Base-by-base conservation (phyloP, 2,329 filamentous ascomycete species). In the Seiridium cupressi region DNA sequence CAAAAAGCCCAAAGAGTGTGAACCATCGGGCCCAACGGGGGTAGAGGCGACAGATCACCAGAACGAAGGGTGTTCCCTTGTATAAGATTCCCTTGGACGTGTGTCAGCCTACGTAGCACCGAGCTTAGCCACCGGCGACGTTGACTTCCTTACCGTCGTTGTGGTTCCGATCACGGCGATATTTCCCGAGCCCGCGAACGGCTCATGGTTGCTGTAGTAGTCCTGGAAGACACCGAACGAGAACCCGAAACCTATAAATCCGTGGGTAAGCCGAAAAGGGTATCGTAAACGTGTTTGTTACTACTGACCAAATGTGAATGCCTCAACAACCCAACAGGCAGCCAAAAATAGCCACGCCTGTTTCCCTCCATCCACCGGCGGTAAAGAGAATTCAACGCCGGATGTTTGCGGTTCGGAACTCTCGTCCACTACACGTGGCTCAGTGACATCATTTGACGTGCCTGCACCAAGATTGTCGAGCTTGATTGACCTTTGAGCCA, bases 281-380 rank as follows among this genome's bases (percentile, higher is more conserved):
- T 31, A 38, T 44, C 31, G 31, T 9, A 7, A 31, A 7, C 6
- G 3, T 48, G 46, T 3, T 48, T 48, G 9, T 31, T 7, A 5
- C 3, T 18, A 46, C 57, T 59, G 3, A 59, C 57, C 57, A 31
- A 42, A 59, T 8, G 44, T 44, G 18, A 59, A 48, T 44, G 53
- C 58, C n/a, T 60, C 46, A 7, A 60, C 44, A 18, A 40, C 55
- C 54, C 54, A 57, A 35, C 57, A 59, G 3, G 57, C 57, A 6
- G 57, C 48, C 34, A 59, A 42, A 40, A 59, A 59, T 4, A 53
- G 36, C 57, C 57, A 59, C 5, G 57, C 57, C 31, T 51, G 31
- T 44, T 36, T 51, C 8, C 54, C 54, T n/a, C 38, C 36, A n/a
- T 46, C 40, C 7, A 61, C 55, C 5, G 42, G 46, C 18, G 51